Base-by-base conservation (phyloP, 2,329 filamentous ascomycete genomes). In the Ascochyta koolunga region DNA sequence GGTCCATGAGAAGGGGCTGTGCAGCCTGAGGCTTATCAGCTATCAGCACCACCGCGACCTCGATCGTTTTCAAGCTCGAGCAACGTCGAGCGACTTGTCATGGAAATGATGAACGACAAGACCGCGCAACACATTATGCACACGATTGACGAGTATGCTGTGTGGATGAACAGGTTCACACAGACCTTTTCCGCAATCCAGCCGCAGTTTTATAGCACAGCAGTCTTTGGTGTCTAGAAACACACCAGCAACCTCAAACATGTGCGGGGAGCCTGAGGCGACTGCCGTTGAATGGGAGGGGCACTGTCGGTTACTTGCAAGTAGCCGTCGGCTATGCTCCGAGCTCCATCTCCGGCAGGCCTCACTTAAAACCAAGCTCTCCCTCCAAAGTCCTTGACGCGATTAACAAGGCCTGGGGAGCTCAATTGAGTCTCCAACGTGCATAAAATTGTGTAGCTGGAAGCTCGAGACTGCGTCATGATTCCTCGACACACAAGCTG, bases 321-420 rank as follows among this genome's bases (percentile, higher is more conserved):
- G 53, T 56, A 56, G 53, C 53, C 53, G 53, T 42, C 53, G 53
- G 53, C 50, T 56, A 56, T 54, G 33, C 42, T 27, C 37, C 45
- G 37, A 50, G 45, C 37, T 50, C 29, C 11, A 41, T n/a, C 41
- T 42, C 36, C 21, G 18, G 21, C 3, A 31, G 22, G 41, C 32
- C 16, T 55, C 42, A 39, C 38, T 47, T 42, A 56, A 46, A 56
- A 56, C 42, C 24, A 35, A 45, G 24, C 41, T 38, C 52, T 46
- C 39, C 41, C 18, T 35, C 37, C 42, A 46, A 54, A 27, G 5
- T 35, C 21, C 16, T 15, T 37, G 36, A 42, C 36, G 36, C 13
- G 21, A 18, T 19, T 16, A 32, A 40, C 35, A 31, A 27, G 18
- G 24, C 45, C 21, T 37, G 13, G n/a, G 16, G 37, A 45, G 45